Conservation (phyloP, 805 yeast species). For the Allodekkera sacchari region DNA sequence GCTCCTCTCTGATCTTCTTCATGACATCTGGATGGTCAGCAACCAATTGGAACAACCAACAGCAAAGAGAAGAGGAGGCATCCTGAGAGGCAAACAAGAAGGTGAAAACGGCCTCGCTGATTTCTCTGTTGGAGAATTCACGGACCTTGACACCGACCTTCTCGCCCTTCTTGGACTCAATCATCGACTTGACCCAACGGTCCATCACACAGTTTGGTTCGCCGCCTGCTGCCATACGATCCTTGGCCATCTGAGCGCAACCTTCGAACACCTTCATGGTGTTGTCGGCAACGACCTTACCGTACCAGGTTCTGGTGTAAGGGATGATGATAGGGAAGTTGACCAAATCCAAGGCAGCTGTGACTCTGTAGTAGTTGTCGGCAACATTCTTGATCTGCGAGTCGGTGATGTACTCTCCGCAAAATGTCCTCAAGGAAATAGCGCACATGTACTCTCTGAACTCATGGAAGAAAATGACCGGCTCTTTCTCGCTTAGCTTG, state of each 20-base stretch:
- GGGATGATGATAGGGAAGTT: conserved; percentile 97
- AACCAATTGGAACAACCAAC: conserved; percentile 95
- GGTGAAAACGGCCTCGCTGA: conserved; percentile 93
- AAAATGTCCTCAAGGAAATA: conserved; percentile 82
- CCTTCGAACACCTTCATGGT: conserved; percentile 86
- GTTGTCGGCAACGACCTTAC: conserved; percentile 85
- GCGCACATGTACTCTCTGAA: conserved; percentile 97
- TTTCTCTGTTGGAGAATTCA: conserved; percentile 83
- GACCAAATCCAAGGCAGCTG: conserved; percentile 94
- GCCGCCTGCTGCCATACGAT: conserved; percentile 69
- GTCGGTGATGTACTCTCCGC: conserved; percentile 91
- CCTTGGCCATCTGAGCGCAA: conserved; percentile 86
- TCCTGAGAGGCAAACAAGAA: conserved; percentile 97
- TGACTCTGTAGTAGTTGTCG: conserved; percentile 84
- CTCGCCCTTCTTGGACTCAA: conserved; percentile 29
- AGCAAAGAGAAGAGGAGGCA: conserved; percentile 93
- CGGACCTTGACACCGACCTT: conserved; percentile 52
- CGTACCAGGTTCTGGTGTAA: conserved; percentile 97
- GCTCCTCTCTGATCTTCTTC: conserved; percentile 85
- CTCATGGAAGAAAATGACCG: conserved; percentile 78
- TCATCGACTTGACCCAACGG: conserved; percentile 87
- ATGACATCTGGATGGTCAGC: conserved; percentile 93
- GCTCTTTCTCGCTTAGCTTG: conserved; percentile 46
- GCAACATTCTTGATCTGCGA: conserved; percentile 84
- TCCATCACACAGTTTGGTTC: conserved; percentile 86